Conservation (phyloP, 2,329 filamentous ascomycete genomes). For the Mollisia scopiformis region DNA sequence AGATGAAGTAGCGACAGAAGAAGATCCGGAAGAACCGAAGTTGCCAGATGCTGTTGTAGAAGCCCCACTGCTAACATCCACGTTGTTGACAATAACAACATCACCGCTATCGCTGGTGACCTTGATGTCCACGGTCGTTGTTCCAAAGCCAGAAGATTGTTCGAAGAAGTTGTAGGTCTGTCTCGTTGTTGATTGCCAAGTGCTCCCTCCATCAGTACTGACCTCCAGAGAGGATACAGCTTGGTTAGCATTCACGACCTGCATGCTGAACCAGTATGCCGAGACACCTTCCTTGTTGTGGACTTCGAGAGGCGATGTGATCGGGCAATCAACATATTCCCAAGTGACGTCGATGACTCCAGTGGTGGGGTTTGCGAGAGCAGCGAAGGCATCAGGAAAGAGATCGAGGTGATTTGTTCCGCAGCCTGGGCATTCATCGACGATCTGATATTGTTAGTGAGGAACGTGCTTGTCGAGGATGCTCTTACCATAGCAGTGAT, state of each 20-base stretch:
- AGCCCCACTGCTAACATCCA: conserved; percentile 42
- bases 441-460: conserved; percentile 43
- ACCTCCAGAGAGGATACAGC: conserved; percentile 60
- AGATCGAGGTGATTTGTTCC: conserved; percentile 57
- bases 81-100: conserved; percentile 52
- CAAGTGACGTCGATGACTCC: conserved; percentile 54
- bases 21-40: conserved; percentile 20
- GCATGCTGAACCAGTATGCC: conserved; percentile 61
- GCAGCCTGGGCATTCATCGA: conserved; percentile 61
- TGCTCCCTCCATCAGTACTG: conserved; percentile 59
- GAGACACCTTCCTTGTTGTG: conserved; percentile 57
- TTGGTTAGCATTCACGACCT: conserved; percentile 66
- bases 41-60: conserved; percentile 29
- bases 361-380: conserved; percentile 45
- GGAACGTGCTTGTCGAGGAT: neutral
- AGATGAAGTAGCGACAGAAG: neutral
- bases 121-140: conserved; percentile 54
- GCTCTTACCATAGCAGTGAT: conserved; percentile 65
- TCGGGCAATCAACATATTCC: conserved; percentile 53
- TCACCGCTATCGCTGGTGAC: conserved; percentile 57
- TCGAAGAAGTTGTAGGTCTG: conserved; percentile 65
- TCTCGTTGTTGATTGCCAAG: conserved; percentile 59
- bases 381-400: conserved; percentile 52
- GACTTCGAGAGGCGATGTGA: conserved; percentile 50
- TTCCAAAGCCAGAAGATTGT: conserved; percentile 58